Percentiles rank a stretch among this genome's conserved stretches.
phyloP scores from a whole-genome alignment of 2,329 filamentous ascomycete genomes.

The Fusarium heterosporum region DNA sequence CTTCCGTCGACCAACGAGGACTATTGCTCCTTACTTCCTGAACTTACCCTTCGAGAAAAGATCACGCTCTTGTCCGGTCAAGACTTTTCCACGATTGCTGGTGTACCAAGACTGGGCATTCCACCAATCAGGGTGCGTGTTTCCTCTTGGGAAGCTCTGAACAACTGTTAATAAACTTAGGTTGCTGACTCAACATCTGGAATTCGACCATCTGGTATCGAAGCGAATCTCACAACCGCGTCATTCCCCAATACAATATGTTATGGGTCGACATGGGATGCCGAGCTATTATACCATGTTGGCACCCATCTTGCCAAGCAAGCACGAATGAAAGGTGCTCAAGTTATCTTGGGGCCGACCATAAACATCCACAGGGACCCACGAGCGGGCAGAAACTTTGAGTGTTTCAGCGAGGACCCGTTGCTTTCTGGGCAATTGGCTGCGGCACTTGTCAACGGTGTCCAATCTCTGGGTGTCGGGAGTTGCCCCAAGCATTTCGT shows the following conservation, averaged over 20 bases:
- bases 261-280: slow-evolving; percentile 26
- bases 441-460: slow-evolving; percentile 31
- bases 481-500: slow-evolving; percentile 32
- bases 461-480: slow-evolving; percentile 20
- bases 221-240: slow-evolving; percentile 15
- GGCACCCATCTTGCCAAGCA: slow-evolving; percentile 15
- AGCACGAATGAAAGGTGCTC: slow-evolving; percentile 17
- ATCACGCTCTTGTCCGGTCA: slow-evolving; percentile 5
- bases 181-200: slow-evolving; percentile 25
- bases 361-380: slow-evolving; percentile 35
- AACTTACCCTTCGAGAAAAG: slow-evolving; percentile 9
- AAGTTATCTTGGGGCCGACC: slow-evolving; percentile 27
- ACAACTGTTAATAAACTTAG: neutral
- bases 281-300: slow-evolving; percentile 7
- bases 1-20: neutral
- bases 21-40: slow-evolving; percentile 2
- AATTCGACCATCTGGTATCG: slow-evolving; percentile 24
- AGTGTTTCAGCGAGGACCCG: slow-evolving; percentile 38
- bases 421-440: slow-evolving; percentile 29
- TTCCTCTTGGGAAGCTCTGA: neutral
- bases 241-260: slow-evolving; percentile 23
- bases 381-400: slow-evolving; percentile 33
- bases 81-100: slow-evolving; percentile 13
- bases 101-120: slow-evolving; percentile 3
- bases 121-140: slow-evolving; percentile 1